Conservation (phyloP, 2,329 filamentous ascomycete genomes). For the Colletotrichum neosansevieriae region DNA sequence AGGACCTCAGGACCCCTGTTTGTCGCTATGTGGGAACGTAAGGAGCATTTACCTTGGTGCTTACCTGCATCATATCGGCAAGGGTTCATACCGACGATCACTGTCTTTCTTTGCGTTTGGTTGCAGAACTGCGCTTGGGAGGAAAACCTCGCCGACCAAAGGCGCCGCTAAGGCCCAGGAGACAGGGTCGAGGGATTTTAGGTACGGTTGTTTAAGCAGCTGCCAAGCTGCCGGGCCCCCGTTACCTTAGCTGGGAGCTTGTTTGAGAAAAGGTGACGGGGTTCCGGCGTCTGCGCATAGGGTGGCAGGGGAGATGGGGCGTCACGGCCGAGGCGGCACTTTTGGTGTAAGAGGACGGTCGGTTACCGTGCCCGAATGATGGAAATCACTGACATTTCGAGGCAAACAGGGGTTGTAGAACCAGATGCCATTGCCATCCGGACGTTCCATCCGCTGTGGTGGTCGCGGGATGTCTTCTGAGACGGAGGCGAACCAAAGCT, state of each 20-base stretch:
- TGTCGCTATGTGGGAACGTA: not conserved
- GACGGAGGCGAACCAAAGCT: conserved; percentile 20
- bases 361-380: not conserved
- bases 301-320: conserved; percentile 19
- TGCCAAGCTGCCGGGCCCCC: not conserved
- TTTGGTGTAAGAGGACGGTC: not conserved
- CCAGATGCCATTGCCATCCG: not conserved
- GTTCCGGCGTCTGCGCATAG: conserved; percentile 13
- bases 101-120: conserved; percentile 11
- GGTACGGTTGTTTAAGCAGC: conserved; percentile 13
- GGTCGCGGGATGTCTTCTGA: conserved; percentile 16
- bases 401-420: conserved; percentile 1
- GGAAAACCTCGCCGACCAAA: not conserved
- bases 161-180: not conserved
- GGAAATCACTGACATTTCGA: not conserved
- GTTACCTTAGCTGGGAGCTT: conserved; percentile 21
- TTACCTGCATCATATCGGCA: conserved; percentile 20
- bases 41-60: not conserved
- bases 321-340: conserved; percentile 25
- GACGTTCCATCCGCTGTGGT: conserved; percentile 21
- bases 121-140: not conserved
- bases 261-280: conserved; percentile 16
- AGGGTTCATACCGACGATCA: not conserved
- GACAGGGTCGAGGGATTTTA: not conserved
- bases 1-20: conserved; percentile 10